Conservation (phyloP, 768 basidiomycete species). For the Hygrocybe coccinea region DNA sequence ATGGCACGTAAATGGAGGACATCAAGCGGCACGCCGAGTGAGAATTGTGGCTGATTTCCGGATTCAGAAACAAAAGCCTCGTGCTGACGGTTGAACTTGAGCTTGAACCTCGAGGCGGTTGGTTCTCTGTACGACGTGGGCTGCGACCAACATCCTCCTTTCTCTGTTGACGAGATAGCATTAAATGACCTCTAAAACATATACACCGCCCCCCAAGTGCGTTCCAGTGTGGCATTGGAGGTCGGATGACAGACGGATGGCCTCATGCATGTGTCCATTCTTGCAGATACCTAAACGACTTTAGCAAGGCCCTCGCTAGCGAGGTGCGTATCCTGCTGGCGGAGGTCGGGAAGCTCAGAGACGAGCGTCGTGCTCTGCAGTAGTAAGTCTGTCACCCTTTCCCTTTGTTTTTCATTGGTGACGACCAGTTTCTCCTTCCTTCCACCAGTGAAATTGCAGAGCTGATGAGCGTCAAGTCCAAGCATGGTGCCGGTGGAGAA, state of each 20-base stretch:
- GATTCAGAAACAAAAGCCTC: too few species aligned
- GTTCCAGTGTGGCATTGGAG: not conserved
- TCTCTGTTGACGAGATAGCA: not conserved
- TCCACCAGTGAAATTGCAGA: slow-evolving; percentile 73
- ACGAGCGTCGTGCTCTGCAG: slow-evolving; percentile 70
- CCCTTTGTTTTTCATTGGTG: not conserved
- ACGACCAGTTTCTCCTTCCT: not conserved
- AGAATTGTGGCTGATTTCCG: too few species aligned
- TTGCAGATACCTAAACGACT: slow-evolving; percentile 69
- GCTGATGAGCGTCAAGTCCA: slow-evolving; percentile 76
- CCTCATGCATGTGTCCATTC: not conserved
- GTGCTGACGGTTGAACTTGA: too few species aligned
- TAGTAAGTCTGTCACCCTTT: slow-evolving; percentile 46
- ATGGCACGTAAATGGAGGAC: too few species aligned
- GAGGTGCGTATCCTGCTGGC: slow-evolving; percentile 75
- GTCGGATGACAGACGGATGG: not conserved
- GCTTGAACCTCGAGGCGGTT: too few species aligned
- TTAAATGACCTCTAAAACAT: slow-evolving; percentile 1
- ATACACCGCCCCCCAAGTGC: slow-evolving; percentile 3
- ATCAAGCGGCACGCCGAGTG: too few species aligned
- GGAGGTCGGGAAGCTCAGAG: slow-evolving; percentile 77
- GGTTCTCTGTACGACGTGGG: too few species aligned
- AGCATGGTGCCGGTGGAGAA: slow-evolving; percentile 76
- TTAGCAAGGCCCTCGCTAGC: slow-evolving; percentile 73
- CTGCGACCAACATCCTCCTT: too few species aligned